Percentiles rank a stretch among this genome's conserved stretches.
Evolutionary conservation across 2,329 filamentous ascomycete species (phyloP).

Genomic region (Claviceps africana): DNA sequence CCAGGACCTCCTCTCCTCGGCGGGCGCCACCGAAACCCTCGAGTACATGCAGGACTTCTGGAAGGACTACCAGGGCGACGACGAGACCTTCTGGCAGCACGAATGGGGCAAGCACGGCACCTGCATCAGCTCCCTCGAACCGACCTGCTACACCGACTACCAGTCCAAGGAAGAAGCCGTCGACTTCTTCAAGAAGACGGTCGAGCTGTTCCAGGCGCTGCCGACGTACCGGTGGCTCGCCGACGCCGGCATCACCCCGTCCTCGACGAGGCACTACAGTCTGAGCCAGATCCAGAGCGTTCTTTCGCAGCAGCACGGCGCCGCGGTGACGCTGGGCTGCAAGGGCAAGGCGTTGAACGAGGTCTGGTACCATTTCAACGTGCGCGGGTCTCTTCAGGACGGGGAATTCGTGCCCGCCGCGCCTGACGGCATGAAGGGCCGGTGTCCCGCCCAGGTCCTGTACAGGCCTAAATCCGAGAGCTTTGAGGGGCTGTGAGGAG

Average conservation of each 20-base stretch:
- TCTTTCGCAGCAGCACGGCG: slow-evolving; percentile 37
- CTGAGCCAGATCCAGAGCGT: slow-evolving; percentile 43
- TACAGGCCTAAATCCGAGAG: slow-evolving; percentile 29
- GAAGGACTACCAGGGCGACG: slow-evolving; percentile 52
- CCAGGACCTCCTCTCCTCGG: slow-evolving; percentile 43
- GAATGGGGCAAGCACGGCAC: slow-evolving; percentile 63
- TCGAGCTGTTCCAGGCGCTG: slow-evolving; percentile 51
- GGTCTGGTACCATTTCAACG: slow-evolving; percentile 52
- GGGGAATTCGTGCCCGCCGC: slow-evolving; percentile 45
- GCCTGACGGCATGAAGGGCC: slow-evolving; percentile 42
- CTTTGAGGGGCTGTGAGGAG: not conserved
- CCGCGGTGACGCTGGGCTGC: slow-evolving; percentile 45
- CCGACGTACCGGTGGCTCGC: slow-evolving; percentile 50
- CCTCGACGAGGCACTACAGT: slow-evolving; percentile 41
- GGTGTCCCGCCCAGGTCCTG: slow-evolving; percentile 51
- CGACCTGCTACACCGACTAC: slow-evolving; percentile 51
- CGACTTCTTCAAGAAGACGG: slow-evolving; percentile 53
- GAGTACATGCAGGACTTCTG: slow-evolving; percentile 57
- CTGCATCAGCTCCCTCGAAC: slow-evolving; percentile 55
- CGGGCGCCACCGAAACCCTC: slow-evolving; percentile 38
- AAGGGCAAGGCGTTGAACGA: slow-evolving; percentile 31
- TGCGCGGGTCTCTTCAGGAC: slow-evolving; percentile 39
- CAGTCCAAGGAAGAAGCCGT: slow-evolving; percentile 47
- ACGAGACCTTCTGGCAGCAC: slow-evolving; percentile 57
- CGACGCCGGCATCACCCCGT: slow-evolving; percentile 45